A percentile compares a stretch with the other conserved stretches of the same genome.
These are phyloP conservation scores for Penstemon davidsonii DNA, from an alignment of 257 asterid species.

Conservation along the genomic window DNA sequence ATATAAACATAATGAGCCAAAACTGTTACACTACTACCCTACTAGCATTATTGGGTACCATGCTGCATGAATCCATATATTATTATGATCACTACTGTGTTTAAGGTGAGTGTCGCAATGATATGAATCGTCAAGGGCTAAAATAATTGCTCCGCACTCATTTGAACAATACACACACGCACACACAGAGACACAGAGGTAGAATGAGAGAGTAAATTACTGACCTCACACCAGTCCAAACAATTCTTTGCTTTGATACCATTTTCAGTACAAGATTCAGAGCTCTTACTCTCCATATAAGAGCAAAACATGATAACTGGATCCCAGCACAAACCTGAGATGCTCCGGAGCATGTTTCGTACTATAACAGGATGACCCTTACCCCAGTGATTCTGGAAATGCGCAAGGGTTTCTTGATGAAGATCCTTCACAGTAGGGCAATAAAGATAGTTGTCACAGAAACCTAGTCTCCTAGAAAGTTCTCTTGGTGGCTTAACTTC, in stretches of 20 bases:
- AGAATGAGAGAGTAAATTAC: conserved; percentile 25
- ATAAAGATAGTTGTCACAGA: conserved; percentile 59
- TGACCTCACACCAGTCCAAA: conserved; percentile 98
- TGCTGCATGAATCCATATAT: conserved; percentile 10
- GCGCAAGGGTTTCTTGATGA: conserved; percentile 61
- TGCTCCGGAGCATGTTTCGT: conserved; percentile 56
- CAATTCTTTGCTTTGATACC: conserved; percentile 41
- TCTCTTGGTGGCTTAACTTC: conserved; percentile 37
- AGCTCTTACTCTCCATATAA: conserved; percentile 67
- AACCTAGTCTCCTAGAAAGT: conserved; percentile 47
- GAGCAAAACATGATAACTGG: conserved; percentile 74
- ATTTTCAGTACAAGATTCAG: conserved; percentile 46
- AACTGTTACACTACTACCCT: background rate
- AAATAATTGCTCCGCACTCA: conserved; percentile 20
- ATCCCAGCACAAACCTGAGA: conserved; percentile 72
- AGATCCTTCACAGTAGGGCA: conserved; percentile 66
- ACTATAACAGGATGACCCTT: conserved; percentile 91
- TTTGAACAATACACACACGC: background rate
- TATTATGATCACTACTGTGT: conserved; percentile 2
- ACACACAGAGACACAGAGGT: conserved; percentile 1
- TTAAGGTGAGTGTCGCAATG: background rate
- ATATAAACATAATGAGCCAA: conserved; percentile 11
- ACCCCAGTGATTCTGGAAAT: conserved; percentile 91
- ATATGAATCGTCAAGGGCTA: conserved; percentile 14
- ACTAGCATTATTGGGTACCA: conserved; percentile 12